These are phyloP conservation scores for Penicillium lagena DNA, from an alignment of 495 filamentous ascomycete genomes.

Conservation along the genomic window DNA sequence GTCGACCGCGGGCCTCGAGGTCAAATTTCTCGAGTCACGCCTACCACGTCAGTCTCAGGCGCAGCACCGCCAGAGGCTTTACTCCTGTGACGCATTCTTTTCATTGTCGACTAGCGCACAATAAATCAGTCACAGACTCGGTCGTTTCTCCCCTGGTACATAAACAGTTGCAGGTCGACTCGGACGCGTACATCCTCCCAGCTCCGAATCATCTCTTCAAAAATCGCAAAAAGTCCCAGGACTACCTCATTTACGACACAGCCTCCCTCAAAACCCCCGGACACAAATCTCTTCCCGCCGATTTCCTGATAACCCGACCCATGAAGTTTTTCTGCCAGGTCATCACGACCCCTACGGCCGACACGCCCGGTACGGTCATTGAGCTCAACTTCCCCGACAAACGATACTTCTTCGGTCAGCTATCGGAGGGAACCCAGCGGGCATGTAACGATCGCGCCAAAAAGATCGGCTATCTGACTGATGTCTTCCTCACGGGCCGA, in stretches of 20 bases:
- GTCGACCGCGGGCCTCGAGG: constrained; percentile 5
- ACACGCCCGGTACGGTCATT: constrained; percentile 76
- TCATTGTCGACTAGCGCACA: too few species aligned
- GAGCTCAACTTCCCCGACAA: constrained; percentile 70
- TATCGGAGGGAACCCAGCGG: constrained; percentile 83
- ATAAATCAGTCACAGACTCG: too few species aligned
- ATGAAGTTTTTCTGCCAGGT: constrained; percentile 73
- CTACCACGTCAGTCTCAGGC: constrained; percentile 4
- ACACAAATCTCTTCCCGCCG: constrained; percentile 1
- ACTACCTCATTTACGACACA: constrained; percentile 25
- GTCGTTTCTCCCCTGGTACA: background rate
- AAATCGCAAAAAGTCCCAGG: background rate
- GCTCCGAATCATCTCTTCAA: background rate
- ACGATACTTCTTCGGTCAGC: constrained; percentile 82
- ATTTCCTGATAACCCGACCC: constrained; percentile 6
- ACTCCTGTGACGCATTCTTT: too few species aligned
- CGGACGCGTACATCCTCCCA: constrained; percentile 7
- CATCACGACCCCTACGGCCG: constrained; percentile 77
- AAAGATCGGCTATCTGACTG: constrained; percentile 50
- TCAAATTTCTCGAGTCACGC: background rate
- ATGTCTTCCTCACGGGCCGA: constrained; percentile 76
- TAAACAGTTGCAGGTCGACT: constrained; percentile 1
- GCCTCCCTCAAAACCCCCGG: constrained; percentile 4
- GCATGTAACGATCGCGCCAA: constrained; percentile 58
- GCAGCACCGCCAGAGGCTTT: background rate